These are phyloP conservation scores for Phytopythium boreale DNA, from an alignment of 352 stramenopile genomes.

Conservation along the genomic window DNA sequence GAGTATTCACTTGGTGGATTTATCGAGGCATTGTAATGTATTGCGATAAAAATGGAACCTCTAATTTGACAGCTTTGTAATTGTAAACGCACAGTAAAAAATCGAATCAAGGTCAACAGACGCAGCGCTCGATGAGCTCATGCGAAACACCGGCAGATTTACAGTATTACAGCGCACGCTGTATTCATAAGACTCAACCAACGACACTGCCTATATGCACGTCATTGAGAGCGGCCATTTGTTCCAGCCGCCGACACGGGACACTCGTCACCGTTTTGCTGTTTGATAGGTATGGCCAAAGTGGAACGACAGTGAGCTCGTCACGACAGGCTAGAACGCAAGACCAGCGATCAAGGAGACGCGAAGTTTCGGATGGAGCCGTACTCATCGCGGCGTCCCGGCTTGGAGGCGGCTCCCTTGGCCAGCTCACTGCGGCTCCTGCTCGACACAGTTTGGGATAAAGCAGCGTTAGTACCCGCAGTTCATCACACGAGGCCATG, in stretches of 20 bases:
- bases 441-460: background rate
- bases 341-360: conserved; percentile 7
- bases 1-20: no score
- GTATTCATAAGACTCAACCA: no score
- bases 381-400: conserved; percentile 21
- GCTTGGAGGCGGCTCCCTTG: background rate
- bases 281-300: background rate
- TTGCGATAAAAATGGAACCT: background rate
- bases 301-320: background rate
- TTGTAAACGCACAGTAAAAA: background rate
- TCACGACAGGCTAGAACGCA: background rate
- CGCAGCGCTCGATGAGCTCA: background rate
- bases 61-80: background rate
- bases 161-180: no score
- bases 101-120: background rate
- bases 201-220: no score
- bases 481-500: background rate
- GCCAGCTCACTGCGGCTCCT: background rate
- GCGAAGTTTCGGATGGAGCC: conserved; percentile 20
- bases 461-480: background rate
- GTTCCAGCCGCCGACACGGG: no score
- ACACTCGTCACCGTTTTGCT: no score
- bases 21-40: background rate
- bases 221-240: no score
- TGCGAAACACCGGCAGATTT: background rate